Conservation (phyloP, 1,284 basidiomycete genomes). For the Ustilago curta region DNA sequence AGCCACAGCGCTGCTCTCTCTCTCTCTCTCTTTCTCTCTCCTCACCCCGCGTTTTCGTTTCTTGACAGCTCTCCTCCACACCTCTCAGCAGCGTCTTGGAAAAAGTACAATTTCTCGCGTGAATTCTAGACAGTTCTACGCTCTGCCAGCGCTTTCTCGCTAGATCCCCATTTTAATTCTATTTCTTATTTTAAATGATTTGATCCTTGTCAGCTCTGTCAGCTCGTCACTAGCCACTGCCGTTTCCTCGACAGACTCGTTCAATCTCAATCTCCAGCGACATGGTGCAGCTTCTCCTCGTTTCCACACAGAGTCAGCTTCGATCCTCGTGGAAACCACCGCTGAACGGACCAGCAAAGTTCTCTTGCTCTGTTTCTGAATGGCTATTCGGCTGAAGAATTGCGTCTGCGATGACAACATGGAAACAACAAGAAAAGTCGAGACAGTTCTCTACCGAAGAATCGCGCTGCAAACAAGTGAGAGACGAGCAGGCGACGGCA, state of each 20-base stretch:
- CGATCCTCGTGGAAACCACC: background rate
- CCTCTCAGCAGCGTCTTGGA: background rate
- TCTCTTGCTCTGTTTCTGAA: too few relatives aligned
- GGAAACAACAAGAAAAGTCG: background rate
- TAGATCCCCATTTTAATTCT: background rate
- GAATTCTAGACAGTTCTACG: constrained; percentile 35
- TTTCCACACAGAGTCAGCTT: background rate
- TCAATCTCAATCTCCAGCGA: too few relatives aligned
- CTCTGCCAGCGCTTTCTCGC: background rate
- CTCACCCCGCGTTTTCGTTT: background rate
- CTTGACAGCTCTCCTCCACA: constrained; percentile 22
- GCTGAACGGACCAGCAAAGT: background rate
- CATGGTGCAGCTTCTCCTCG: background rate
- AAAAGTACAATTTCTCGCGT: constrained; percentile 13
- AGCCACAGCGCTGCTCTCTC: background rate
- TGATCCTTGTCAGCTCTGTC: background rate
- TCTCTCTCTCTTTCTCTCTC: too few relatives aligned
- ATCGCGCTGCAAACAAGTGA: too few relatives aligned
- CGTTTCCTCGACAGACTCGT: background rate
- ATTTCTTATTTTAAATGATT: background rate
- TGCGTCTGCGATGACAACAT: too few relatives aligned
- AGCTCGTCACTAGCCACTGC: too few relatives aligned
- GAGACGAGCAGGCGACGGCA: background rate
- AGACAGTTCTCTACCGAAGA: background rate
- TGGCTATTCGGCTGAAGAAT: too few relatives aligned